Evolutionary conservation across 371 early-diverging fungal genomes (phyloP).

Genomic region (Dichotomocladium elegans): DNA sequence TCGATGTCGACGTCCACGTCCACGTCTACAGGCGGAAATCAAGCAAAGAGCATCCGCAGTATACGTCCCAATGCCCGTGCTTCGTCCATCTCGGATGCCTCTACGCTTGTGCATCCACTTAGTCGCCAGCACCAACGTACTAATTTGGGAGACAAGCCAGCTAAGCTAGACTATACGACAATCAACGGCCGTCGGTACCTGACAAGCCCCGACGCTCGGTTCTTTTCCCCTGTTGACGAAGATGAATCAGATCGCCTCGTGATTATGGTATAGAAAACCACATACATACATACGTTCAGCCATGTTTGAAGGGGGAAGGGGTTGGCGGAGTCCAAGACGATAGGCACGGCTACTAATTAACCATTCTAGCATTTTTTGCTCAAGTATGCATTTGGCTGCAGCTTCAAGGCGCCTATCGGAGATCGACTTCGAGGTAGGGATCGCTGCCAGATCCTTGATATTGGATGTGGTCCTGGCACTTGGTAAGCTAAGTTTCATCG

Average conservation of each 20-base stretch:
- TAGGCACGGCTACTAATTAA: background rate
- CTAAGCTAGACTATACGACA: slow-evolving; percentile 4
- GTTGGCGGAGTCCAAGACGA: no score
- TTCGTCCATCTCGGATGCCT: background rate
- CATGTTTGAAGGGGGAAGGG: no score
- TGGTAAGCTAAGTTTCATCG: slow-evolving; percentile 22
- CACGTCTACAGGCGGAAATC: no score
- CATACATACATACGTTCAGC: no score
- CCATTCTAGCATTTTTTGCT: slow-evolving; percentile 33
- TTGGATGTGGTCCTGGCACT: slow-evolving; percentile 43
- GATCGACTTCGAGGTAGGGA: slow-evolving; percentile 2
- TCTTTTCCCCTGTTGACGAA: slow-evolving; percentile 29
- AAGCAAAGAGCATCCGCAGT: background rate
- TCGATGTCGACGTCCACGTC: background rate
- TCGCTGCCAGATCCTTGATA: slow-evolving; percentile 27
- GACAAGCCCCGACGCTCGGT: slow-evolving; percentile 2
- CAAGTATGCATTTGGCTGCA: slow-evolving; percentile 31
- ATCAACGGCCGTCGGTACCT: slow-evolving; percentile 15
- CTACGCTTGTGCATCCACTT: background rate
- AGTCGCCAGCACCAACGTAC: no score
- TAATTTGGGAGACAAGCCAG: no score
- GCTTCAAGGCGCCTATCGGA: slow-evolving; percentile 27
- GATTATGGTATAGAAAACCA: slow-evolving; percentile 27
- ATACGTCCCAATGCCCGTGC: background rate
- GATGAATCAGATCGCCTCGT: slow-evolving; percentile 40